Evolutionary conservation across 768 basidiomycete species (phyloP), one percentile per base, ranked within the genome.

Genomic region (Auriscalpium microsporum): DNA sequence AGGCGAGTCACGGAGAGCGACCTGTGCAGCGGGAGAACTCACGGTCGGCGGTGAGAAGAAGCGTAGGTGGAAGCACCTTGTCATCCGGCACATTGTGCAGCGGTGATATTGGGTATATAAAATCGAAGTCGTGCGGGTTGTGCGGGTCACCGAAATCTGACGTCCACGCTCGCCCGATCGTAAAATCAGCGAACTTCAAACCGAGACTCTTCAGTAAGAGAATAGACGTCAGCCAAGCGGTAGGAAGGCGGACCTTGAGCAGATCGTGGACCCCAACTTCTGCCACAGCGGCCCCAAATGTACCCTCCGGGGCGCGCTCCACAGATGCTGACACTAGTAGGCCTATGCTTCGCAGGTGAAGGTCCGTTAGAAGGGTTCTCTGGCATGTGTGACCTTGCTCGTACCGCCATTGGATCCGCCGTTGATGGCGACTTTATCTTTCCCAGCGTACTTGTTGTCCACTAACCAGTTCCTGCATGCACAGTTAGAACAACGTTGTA

Each of bases 31-130:
- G 45, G 16, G 45, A 21, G 28, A 13, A 76, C 86, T 59, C 67
- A 90, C 86, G 87, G 67, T 88, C 88, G 16, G 86, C 87, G n/a
- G 88, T 90, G 65, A 86, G 71, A n/a, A 93, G 73, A 56, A 92
- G 65, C n/a, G 75, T 73, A 0, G 90, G 81, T 1, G 90, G 90
- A 45, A 87, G 71, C 6, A 74, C 68, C 66, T 74, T 81, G 61
- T 78, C 72, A 47, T 71, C 72, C 44, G 83, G 77, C n/a, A 92
- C 75, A 60, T 87, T 92, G 67, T 93, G 90, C 33, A 93, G 63
- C 0, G 90, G 90, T 10, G 90, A 92, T 56, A 87, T 78, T 2
- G 83, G 84, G 65, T 81, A 75, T 60, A 91, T 88, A 71, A 87
- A 91, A 71, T 93, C 90, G 63, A 93, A 93, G 60, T 89, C 88